Conservation (phyloP, 2,329 filamentous ascomycete genomes). For the Monilinia fructigena region DNA sequence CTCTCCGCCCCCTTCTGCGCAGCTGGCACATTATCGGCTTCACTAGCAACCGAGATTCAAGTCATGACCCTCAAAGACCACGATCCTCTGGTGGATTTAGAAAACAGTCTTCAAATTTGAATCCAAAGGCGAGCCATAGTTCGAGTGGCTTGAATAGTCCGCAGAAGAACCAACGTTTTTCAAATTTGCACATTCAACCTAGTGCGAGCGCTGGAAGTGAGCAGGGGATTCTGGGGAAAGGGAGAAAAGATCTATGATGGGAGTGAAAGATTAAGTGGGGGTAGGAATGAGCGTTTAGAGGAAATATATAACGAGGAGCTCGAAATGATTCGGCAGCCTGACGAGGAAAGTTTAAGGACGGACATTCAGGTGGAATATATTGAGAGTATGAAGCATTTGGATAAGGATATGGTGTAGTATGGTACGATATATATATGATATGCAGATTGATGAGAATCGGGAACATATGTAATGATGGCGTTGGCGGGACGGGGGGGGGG, state of each 20-base stretch:
- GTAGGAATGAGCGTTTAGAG: not conserved
- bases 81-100: not conserved
- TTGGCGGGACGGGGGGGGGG: not conserved
- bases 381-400: not conserved
- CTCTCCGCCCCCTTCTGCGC: conserved; percentile 15
- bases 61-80: not conserved
- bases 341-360: not conserved
- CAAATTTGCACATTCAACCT: not conserved
- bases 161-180: not conserved
- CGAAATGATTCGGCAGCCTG: not conserved
- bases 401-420: not conserved
- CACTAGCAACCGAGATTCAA: not conserved
- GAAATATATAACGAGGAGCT: not conserved
- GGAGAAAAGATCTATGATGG: accelerated
- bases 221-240: not conserved
- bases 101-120: not conserved
- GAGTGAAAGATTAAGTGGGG: not conserved
- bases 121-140: too few relatives aligned
- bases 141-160: not conserved
- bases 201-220: not conserved
- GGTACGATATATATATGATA: not conserved
- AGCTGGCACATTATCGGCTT: conserved; percentile 2
- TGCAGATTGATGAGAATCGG: not conserved
- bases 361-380: not conserved
- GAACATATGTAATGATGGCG: not conserved